Evolutionary conservation across 345 rosid genomes (phyloP), one percentile per base, ranked within the genome.

Genomic region (Aquilaria yunnanensis): DNA sequence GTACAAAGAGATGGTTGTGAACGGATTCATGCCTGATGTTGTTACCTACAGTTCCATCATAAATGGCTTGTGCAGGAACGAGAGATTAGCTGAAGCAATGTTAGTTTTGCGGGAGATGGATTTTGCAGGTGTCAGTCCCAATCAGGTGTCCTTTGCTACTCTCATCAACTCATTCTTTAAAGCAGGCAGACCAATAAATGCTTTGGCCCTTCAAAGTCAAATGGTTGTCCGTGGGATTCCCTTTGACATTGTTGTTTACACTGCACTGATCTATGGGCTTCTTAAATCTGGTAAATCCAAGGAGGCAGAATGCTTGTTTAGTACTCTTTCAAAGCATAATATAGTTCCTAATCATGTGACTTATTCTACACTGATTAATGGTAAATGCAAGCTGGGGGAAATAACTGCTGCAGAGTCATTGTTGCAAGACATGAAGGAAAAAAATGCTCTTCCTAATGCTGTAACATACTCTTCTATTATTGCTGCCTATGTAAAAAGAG

Each of bases 41-140:
- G 86, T 90, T 69, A 81, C 96, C n/a, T 86, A 82, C 67, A 77
- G 85, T 74, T 87, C 87, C 16, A 86, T 87, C 30, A 64, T 93
- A 31, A 77, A 75, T 69, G 85, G 94, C 30, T 84, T 90, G 51
- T 90, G 96, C 83, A 84, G 81, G 78, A 48, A 68, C 30, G 90
- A 87, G 34, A 84, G 68, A 68, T 14, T 84, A 63, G 32, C 72
- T 14, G 92, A 88, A 72, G 96, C 90, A 23, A 77, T 75, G 60
- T 57, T 74, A 66, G 76, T 93, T 16, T 59, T 93, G 54, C 72
- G 51, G 59, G 94, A 88, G 75, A 90, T 88, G 89, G 81, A 86
- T 70, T 72, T 63, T 64, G 81, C 84, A 83, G 80, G 81, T 16
- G 78, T 88, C 49, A 70, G 79, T 77, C 87, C 90, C 14, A 93